Evolutionary conservation across 2,329 filamentous ascomycete species (phyloP).

Genomic region (Phoma sp.): DNA sequence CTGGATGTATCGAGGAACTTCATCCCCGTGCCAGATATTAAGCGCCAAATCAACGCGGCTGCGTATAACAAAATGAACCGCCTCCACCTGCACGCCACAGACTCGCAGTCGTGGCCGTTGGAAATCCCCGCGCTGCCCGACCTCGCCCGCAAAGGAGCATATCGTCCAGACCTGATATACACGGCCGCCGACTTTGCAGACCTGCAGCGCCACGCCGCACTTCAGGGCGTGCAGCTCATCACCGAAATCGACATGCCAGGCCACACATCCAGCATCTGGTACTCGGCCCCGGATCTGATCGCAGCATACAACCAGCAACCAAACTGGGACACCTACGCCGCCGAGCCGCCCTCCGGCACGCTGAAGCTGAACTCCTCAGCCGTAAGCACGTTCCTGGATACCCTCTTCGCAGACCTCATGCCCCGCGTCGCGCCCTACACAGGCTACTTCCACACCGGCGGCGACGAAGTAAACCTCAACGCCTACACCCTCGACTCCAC

Average conservation of each 20-base stretch:
- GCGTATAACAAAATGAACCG: conserved; percentile 84
- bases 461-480: conserved; percentile 84
- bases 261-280: conserved; percentile 73
- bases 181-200: conserved; percentile 67
- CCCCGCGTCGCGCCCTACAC: conserved; percentile 68
- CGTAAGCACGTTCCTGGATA: conserved; percentile 76
- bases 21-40: conserved; percentile 71
- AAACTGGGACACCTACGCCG: conserved; percentile 61
- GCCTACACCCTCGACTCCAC: conserved; percentile 74
- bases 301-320: conserved; percentile 66
- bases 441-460: conserved; percentile 83
- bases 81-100: conserved; percentile 81
- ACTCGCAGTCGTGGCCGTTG: conserved; percentile 85
- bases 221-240: conserved; percentile 74
- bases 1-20: conserved; percentile 79
- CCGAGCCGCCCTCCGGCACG: conserved; percentile 66
- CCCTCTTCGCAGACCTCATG: conserved; percentile 76
- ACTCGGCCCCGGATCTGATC: conserved; percentile 74
- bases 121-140: conserved; percentile 78
- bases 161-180: conserved; percentile 72
- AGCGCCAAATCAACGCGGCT: conserved; percentile 77
- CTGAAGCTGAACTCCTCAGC: conserved; percentile 77
- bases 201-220: conserved; percentile 74
- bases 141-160: conserved; percentile 76
- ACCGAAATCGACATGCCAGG: conserved; percentile 84